Base-by-base conservation (phyloP, 2,329 filamentous ascomycete species). In the Penicillium sclerotigenum region DNA sequence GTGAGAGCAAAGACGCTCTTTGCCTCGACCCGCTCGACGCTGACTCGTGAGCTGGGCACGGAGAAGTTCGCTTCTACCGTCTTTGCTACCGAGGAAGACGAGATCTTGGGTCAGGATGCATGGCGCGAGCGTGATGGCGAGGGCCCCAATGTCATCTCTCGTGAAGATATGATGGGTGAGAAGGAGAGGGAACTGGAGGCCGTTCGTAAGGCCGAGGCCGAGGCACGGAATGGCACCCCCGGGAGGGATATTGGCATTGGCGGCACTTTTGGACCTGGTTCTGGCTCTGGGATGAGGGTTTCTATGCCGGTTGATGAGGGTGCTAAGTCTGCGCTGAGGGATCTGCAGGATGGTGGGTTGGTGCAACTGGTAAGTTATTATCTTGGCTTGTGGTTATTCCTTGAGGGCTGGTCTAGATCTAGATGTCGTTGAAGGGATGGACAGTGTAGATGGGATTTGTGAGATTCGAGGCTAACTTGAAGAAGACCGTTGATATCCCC, bases 1-100 rank as follows among this genome's bases (percentile, higher is more conserved):
- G 85, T 87, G 36, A 81, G 85, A 34, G 79, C 84, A 58, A 87
- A 87, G 73, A 87, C 83, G 70, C 79, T 87, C 33, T 87, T 87
- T 71, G 85, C 85, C 16, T 81, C 80, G n/a, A 87, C 85, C 36
- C 80, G 84, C 3, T 72, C 84, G 31, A 85, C 83, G 1, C 74
- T 87, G 14, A 77, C 80, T 16, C 75, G 84, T 5, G 84, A 86
- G 65, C 74, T 87, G 24, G 85, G 85, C 41, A 78, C 79, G 46
- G 84, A 87, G 71, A 79, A 84, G 59, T 87, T 87, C 70, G 66
- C 75, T 5, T 79, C 81, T 49, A 82, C 77, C 4, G 66, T 87
- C 51, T 87, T 87, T 67, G 81, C 79, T 11, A 86, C 84, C 1
- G 81, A 83, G 61, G 76, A 80, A 37, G 78, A 79, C 16, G 85